Evolutionary conservation across 768 basidiomycete species (phyloP), one percentile per base, ranked within the genome.

Genomic region (Boletus eberwhitei): DNA sequence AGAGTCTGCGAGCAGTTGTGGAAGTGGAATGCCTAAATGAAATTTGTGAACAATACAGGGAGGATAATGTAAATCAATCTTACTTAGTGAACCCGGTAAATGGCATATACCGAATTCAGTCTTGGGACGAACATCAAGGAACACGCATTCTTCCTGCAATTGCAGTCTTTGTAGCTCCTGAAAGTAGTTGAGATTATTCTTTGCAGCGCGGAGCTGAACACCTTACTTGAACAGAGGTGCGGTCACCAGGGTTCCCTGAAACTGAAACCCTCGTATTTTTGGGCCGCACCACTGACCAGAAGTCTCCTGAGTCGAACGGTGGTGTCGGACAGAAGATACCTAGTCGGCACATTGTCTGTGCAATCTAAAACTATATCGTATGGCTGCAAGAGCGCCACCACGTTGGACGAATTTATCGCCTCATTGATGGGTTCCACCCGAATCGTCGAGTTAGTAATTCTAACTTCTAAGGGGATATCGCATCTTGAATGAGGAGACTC

Each of bases 261-360:
- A 62, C 65, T 21, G 84, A 69, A 5, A 0, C 91, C 91, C 56
- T 92, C 90, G 61, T 80, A 87, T 62, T 82, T 82, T 65, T 91
- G 91, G 0, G 97, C 97, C 2, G 95, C 97, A 8, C 96, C 96
- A 53, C 90, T 92, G 36, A 98, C 87, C 37, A 98, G 85, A 14
- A 92, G 88, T 44, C 85, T 90, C n/a, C 75, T 72, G 2, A 94
- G 79, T 1, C 74, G 74, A 37, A 93, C 89, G 16, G 89, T 84
- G 1, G 84, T 82, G 68, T 98, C 95, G 24, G 92, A 94, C 49
- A 99, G 79, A 19, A 98, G 82, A 71, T 98, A 98, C 6, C 97
- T 87, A 0, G 93, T 94, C 2, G 89, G 84, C 2, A 87, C 83
- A 59, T 97, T 96, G 73, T 98, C 95, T 5, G 94, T 97, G 75